phyloP scores from a whole-genome alignment of 805 yeast species.

The Hanseniaspora taiwanica region DNA sequence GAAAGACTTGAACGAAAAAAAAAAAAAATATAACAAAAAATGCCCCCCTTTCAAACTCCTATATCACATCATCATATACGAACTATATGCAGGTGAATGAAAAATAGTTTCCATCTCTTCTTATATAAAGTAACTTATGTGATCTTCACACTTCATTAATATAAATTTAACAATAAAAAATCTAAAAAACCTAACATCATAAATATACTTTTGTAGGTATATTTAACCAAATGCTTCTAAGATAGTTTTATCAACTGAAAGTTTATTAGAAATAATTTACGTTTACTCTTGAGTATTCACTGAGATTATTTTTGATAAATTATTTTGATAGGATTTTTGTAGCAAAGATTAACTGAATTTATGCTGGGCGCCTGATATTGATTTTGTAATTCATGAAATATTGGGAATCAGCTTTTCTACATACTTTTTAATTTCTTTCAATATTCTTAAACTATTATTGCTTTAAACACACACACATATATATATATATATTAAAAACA shows the following conservation, averaged over 20 bases:
- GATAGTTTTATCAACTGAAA: too few relatives aligned
- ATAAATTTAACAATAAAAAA: background rate
- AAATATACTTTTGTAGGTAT: background rate
- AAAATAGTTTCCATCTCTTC: too few relatives aligned
- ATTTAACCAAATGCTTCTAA: too few relatives aligned
- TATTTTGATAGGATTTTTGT: too few relatives aligned
- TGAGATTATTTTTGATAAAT: too few relatives aligned
- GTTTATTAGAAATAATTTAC: background rate
- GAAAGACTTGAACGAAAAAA: too few relatives aligned
- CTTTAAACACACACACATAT: background rate
- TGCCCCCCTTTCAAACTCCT: too few relatives aligned
- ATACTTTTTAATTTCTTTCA: too few relatives aligned
- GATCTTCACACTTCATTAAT: background rate
- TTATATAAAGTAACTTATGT: background rate
- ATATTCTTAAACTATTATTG: too few relatives aligned
- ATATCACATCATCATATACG: too few relatives aligned
- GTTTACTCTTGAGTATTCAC: background rate
- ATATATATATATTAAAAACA: background rate
- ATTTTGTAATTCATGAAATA: slow-evolving; percentile 18
- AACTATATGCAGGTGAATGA: too few relatives aligned
- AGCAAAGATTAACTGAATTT: slow-evolving; percentile 25
- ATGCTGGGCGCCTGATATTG: slow-evolving; percentile 32
- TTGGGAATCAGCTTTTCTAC: slow-evolving; percentile 31
- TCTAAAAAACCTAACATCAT: slow-evolving; percentile 1
- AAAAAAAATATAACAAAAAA: too few relatives aligned